Evolutionary conservation across 1,284 basidiomycete genomes (phyloP), one percentile per base, ranked within the genome.

Genomic region (Ganoderma lingzhi): DNA sequence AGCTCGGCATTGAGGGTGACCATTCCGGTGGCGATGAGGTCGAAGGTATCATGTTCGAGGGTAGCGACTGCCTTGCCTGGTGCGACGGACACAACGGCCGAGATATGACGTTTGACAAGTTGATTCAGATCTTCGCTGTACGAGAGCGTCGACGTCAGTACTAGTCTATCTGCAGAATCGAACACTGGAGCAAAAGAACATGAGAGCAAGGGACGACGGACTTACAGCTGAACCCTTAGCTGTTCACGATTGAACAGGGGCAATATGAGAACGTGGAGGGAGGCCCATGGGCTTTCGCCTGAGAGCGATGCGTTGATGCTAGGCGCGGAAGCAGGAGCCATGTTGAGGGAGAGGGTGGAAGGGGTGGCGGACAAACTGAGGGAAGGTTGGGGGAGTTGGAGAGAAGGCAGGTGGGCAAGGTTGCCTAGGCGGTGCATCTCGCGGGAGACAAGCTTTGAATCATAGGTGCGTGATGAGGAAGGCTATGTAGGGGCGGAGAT

Each of bases 181-280:
- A 23, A 48, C n/a, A 48, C 19, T 9, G 6, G 45, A 48, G 6
- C 44, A 19, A 14, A 55, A 23, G 19, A 10, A 41, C 53, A 48
- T 35, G 60, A 0, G 42, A 19, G 32, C 56, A 58, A 37, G 32
- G 17, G 35, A 10, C 6, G 17, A 6, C 6, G 53, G 3, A 81
- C 88, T 77, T 75, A 92, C 92, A 99, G 95, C 39, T 95, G 93
- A 53, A 92, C 88, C 73, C 91, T 88, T n/a, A 98, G 85, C 2
- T 93, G 92, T 76, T 97, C 95, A 56, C 95, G 94, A 67, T 98
- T 98, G 84, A 97, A 98, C 6, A 98, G 82, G 0, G 96, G 96
- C 14, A 98, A 82, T 8, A 98, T 90, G 77, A 95, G 90, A 32
- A 97, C 90, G 77, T 96, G 95, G 28, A 98, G 82, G 55, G 89